Evolutionary conservation across 495 filamentous ascomycete genomes (phyloP).

Genomic region (Pseudomonodictys pantanalensis): DNA sequence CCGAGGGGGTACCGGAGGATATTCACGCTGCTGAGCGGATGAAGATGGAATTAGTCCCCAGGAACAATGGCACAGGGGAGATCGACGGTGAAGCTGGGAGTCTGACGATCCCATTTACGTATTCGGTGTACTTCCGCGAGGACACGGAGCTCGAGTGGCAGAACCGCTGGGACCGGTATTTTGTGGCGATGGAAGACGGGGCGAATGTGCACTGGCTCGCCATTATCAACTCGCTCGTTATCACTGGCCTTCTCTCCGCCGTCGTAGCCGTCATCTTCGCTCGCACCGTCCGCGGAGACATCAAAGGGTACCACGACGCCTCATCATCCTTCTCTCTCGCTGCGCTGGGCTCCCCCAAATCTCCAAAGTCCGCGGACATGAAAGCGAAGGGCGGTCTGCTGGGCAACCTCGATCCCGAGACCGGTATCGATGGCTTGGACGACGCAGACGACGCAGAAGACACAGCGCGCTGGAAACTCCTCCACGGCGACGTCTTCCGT

Average conservation of each 20-base stretch:
- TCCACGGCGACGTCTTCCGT: conserved; percentile 95
- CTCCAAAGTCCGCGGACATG: no score
- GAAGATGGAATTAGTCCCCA: conserved; percentile 65
- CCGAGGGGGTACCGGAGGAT: conserved; percentile 65
- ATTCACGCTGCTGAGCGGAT: conserved; percentile 60
- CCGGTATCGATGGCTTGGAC: conserved; percentile 60
- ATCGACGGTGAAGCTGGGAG: conserved; percentile 61
- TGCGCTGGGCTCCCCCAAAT: no score
- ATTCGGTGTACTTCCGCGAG: conserved; percentile 90
- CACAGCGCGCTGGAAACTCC: conserved; percentile 85
- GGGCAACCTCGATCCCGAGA: conserved; percentile 60
- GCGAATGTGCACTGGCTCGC: conserved; percentile 88
- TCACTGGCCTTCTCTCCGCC: conserved; percentile 75
- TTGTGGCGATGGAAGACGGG: conserved; percentile 85
- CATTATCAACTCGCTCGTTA: conserved; percentile 86
- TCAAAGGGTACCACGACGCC: conserved; percentile 69
- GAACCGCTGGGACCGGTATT: conserved; percentile 89
- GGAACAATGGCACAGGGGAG: conserved; percentile 46
- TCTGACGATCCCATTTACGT: conserved; percentile 81
- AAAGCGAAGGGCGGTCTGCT: conserved; percentile 68
- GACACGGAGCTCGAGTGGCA: conserved; percentile 80
- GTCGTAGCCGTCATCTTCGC: conserved; percentile 84
- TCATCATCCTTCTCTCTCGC: no score
- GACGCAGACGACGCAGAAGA: conserved; percentile 83
- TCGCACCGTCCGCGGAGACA: conserved; percentile 77